These are phyloP conservation scores for Podospora bellae-mahoneyi DNA, from an alignment of 495 filamentous ascomycete species.

Conservation along the genomic window DNA sequence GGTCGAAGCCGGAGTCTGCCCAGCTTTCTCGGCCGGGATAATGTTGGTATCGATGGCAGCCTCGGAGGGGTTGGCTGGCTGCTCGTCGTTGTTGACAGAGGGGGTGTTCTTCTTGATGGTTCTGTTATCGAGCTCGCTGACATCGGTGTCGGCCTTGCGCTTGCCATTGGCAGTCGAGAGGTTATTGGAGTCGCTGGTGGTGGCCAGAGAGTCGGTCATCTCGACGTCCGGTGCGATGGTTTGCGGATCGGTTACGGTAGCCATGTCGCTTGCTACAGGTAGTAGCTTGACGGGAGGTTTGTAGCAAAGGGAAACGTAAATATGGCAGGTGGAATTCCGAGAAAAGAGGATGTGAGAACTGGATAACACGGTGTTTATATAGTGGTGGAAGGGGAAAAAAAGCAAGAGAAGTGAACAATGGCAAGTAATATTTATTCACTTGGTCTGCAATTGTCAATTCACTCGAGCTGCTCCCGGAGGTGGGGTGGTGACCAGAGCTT, in stretches of 20 bases:
- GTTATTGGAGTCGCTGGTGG: neutral
- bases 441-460: neutral
- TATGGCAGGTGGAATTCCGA: neutral
- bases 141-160: constrained; percentile 28
- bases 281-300: too few species aligned
- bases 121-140: constrained; percentile 22
- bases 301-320: neutral
- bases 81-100: constrained; percentile 3
- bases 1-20: constrained; percentile 7
- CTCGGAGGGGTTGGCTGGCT: constrained; percentile 9
- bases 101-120: constrained; percentile 16
- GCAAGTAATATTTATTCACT: neutral
- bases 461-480: neutral
- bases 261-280: constrained; percentile 7
- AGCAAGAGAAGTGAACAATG: neutral
- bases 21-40: neutral
- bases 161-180: constrained; percentile 23
- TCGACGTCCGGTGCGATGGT: neutral
- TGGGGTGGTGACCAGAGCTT: neutral
- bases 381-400: neutral
- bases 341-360: neutral
- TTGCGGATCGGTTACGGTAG: constrained; percentile 6
- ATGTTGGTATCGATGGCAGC: constrained; percentile 3
- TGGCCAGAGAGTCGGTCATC: constrained; percentile 3
- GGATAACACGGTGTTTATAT: neutral